These are phyloP conservation scores for Aleurites moluccanus DNA, from an alignment of 441 rosid genomes.

Conservation along the genomic window DNA sequence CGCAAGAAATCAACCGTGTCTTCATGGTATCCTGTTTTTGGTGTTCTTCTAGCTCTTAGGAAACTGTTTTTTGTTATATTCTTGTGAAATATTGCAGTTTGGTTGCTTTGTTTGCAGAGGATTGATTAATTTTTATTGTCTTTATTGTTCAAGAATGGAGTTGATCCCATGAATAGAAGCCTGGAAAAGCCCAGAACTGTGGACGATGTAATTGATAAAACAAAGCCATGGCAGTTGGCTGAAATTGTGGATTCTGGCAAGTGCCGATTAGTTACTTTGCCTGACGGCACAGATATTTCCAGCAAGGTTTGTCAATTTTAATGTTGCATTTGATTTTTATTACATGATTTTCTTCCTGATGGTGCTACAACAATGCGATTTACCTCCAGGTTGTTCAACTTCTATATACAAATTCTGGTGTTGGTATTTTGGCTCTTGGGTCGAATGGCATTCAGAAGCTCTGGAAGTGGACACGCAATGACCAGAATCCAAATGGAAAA, in stretches of 20 bases:
- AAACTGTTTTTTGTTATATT: neutral
- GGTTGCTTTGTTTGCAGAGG: conserved; percentile 8
- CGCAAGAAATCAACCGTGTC: neutral
- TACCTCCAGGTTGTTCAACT: conserved; percentile 70
- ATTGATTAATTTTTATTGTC: conserved; percentile 19
- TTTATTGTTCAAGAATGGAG: conserved; percentile 59
- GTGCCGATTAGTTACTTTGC: conserved; percentile 60
- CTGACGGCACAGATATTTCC: conserved; percentile 64
- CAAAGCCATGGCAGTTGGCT: conserved; percentile 68
- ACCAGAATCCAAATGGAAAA: conserved; percentile 83
- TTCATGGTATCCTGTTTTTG: neutral
- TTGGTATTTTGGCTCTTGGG: conserved; percentile 81
- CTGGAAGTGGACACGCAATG: conserved; percentile 85
- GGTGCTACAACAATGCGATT: conserved; percentile 18
- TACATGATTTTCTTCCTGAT: neutral
- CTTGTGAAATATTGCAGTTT: neutral
- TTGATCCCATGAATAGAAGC: conserved; percentile 61
- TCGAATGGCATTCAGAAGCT: conserved; percentile 80
- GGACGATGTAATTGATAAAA: conserved; percentile 61
- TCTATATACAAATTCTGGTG: conserved; percentile 81
- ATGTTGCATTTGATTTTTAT: conserved; percentile 14
- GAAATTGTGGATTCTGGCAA: conserved; percentile 65
- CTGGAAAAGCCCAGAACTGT: conserved; percentile 58
- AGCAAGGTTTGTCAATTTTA: conserved; percentile 55
- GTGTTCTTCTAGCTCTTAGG: neutral